These are phyloP conservation scores for Solanum neorickii DNA, from an alignment of 257 asterid genomes.

Conservation along the genomic window DNA sequence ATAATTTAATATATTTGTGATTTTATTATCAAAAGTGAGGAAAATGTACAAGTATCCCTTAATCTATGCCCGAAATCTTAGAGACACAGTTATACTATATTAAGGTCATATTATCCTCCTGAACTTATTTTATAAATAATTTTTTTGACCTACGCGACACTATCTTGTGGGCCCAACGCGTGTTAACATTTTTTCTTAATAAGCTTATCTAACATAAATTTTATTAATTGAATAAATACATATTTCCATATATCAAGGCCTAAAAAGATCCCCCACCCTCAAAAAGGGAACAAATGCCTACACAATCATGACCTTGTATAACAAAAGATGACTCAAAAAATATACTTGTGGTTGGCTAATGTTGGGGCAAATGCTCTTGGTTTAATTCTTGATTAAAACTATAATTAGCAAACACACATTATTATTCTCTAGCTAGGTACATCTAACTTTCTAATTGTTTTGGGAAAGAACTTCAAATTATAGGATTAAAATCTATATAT, in stretches of 20 bases:
- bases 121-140: no score
- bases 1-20: not conserved
- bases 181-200: no score
- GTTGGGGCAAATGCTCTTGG: not conserved
- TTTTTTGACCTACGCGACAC: no score
- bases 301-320: not conserved
- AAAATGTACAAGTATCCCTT: no score
- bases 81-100: no score
- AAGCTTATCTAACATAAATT: not conserved
- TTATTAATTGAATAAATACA: not conserved
- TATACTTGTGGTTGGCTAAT: not conserved
- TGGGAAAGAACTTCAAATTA: not conserved
- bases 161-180: no score
- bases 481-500: not conserved
- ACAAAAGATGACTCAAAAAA: not conserved
- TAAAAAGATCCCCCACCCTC: not conserved
- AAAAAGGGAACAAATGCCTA: not conserved
- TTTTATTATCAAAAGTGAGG: not conserved
- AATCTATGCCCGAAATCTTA: no score
- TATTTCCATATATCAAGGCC: not conserved
- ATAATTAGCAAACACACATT: not conserved
- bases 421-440: not conserved
- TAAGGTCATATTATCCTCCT: accelerated
- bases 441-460: not conserved
- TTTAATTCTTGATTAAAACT: not conserved